These are phyloP conservation scores for Colletotrichum eremochloae DNA, from an alignment of 2,329 filamentous ascomycete species.

Conservation along the genomic window DNA sequence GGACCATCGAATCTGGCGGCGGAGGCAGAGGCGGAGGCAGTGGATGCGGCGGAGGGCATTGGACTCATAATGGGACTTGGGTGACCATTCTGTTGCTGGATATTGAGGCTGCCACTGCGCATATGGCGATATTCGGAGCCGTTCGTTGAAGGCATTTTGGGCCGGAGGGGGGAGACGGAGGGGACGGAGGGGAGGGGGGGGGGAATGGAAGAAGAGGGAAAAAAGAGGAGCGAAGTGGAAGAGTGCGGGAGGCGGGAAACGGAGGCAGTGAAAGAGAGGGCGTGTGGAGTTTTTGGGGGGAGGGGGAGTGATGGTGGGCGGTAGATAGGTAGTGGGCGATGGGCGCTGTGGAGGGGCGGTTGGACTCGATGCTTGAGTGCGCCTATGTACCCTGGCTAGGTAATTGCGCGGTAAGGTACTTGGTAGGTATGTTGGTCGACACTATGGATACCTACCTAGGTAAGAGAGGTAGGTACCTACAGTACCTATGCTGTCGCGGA, in stretches of 20 bases:
- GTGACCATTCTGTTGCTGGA: constrained; percentile 52
- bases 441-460: too few relatives aligned
- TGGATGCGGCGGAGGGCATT: constrained; percentile 49
- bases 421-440: background rate
- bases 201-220: constrained; percentile 15
- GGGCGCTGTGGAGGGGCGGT: constrained; percentile 8
- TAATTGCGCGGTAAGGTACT: background rate
- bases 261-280: constrained; percentile 5
- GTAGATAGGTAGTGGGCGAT: constrained; percentile 1
- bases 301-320: background rate
- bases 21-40: constrained; percentile 17
- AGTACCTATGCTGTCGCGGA: background rate
- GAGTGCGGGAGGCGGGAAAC: constrained; percentile 9
- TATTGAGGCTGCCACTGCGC: constrained; percentile 70
- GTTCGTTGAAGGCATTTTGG: constrained; percentile 46
- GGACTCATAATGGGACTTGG: constrained; percentile 52
- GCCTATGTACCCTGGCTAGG: background rate
- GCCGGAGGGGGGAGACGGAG: constrained; percentile 27
- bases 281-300: too few relatives aligned
- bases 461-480: too few relatives aligned
- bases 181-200: background rate
- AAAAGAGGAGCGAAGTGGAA: constrained; percentile 21
- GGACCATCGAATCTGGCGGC: constrained; percentile 67
- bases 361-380: background rate
- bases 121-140: constrained; percentile 69